phyloP scores from a whole-genome alignment of 1,284 basidiomycete species.

The Heliocybe sulcata region DNA sequence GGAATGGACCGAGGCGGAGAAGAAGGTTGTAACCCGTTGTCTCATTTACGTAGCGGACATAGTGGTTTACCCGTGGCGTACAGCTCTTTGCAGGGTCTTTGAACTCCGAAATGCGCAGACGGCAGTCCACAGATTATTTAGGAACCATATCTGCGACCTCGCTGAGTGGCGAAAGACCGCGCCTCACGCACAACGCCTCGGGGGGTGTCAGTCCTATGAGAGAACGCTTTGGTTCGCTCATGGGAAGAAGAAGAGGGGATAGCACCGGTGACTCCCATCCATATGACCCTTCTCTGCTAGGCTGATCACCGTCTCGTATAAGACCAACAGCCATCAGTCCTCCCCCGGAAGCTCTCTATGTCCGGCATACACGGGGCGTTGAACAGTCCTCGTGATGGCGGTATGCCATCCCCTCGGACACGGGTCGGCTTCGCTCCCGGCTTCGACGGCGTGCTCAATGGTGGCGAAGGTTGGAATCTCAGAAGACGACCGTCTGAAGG shows the following conservation, averaged over 20 bases:
- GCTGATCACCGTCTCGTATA: neutral
- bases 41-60: constrained; percentile 4
- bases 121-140: constrained; percentile 67
- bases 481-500: constrained; percentile 52
- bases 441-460: constrained; percentile 67
- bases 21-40: constrained; percentile 56
- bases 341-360: constrained; percentile 65
- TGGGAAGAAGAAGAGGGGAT: constrained; percentile 49
- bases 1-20: constrained; percentile 79
- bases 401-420: constrained; percentile 57
- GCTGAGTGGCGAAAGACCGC: constrained; percentile 46
- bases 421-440: constrained; percentile 49
- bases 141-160: constrained; percentile 45
- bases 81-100: constrained; percentile 69
- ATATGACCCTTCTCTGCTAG: constrained; percentile 3
- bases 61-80: constrained; percentile 12
- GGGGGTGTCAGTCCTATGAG: constrained; percentile 51
- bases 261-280: constrained; percentile 43
- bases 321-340: constrained; percentile 14
- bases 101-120: constrained; percentile 76
- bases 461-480: constrained; percentile 59
- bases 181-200: constrained; percentile 40
- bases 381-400: constrained; percentile 49
- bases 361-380: constrained; percentile 48
- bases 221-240: constrained; percentile 56